Evolutionary conservation across 495 filamentous ascomycete genomes (phyloP), one percentile per base, ranked within the genome.

Genomic region (Trichodelitschia bisporula): DNA sequence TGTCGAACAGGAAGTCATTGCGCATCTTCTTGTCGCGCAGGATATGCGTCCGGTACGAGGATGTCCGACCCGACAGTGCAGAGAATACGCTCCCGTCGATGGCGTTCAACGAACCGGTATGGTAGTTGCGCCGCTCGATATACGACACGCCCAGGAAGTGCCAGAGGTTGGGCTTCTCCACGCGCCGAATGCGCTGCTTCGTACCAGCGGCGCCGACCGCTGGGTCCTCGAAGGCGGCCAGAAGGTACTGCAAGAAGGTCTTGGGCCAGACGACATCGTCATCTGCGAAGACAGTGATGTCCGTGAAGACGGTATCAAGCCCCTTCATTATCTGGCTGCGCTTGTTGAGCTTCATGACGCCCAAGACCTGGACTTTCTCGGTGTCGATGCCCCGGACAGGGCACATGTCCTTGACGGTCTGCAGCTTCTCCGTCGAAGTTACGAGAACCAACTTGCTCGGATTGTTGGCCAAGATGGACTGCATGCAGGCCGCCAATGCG

Each of bases 201-300:
- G 36, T 36, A n/a, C 42, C 42, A 13, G 34, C 44, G 12, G 32
- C 36, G 15, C 42, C 44, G n/a, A 40, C 33, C 9, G 20, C 31
- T 4, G 18, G 27, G 18, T 39, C 36, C 18, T 43, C 35, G 30
- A 47, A 47, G 19, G 36, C 24, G 1, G 42, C 39, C 13, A 45
- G 31, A 19, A 43, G 30, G 30, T 37, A 33, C 11, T 27, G 30
- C 20, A 42, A 29, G 29, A 40, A 47, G 3, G 10, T 5, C 2
- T 30, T 16, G 4, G 44, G 44, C 42, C 39, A 45, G 17, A 38
- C 18, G 16, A 40, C 35, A 25, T 43, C 34, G 29, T 47, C 44
- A 26, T 44, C 42, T 18, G 32, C 32, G 32, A 45, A 32, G 31
- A 47, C 5, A 17, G 15, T 14, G 15, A 29, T 6, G 14, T 6